A percentile compares a stretch with the other conserved stretches of the same genome.
phyloP scores from a whole-genome alignment of 2,329 filamentous ascomycete genomes.

The Pseudocercospora cruenta region DNA sequence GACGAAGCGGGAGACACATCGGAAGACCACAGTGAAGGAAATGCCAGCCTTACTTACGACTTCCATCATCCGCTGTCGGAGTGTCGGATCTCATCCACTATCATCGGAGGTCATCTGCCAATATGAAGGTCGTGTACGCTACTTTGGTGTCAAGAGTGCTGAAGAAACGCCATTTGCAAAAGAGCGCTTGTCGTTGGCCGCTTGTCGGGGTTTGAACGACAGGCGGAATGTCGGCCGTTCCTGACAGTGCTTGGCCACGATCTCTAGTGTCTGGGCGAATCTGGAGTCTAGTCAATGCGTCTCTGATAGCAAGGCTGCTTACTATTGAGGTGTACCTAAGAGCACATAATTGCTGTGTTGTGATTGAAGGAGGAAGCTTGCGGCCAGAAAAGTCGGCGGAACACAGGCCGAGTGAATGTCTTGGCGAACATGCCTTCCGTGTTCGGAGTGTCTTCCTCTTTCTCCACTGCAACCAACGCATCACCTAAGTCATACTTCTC shows the following conservation, averaged over 20 bases:
- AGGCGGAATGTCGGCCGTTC: background rate
- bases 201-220: background rate
- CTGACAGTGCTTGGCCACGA: background rate
- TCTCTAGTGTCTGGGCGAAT: background rate
- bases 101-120: background rate
- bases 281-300: background rate
- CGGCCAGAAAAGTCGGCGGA: background rate
- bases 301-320: background rate
- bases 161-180: background rate
- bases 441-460: background rate
- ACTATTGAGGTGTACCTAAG: background rate
- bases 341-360: background rate
- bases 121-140: background rate
- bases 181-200: background rate
- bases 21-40: background rate
- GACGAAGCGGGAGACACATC: background rate
- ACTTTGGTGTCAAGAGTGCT: background rate
- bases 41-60: constrained; percentile 1
- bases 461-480: too few relatives aligned
- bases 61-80: background rate
- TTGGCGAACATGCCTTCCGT: background rate
- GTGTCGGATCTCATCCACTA: background rate
- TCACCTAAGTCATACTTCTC: too few relatives aligned
- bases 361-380: background rate
- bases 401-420: background rate